Evolutionary conservation across 2,329 filamentous ascomycete genomes (phyloP).

Genomic region (Plectosphaerella plurivora): DNA sequence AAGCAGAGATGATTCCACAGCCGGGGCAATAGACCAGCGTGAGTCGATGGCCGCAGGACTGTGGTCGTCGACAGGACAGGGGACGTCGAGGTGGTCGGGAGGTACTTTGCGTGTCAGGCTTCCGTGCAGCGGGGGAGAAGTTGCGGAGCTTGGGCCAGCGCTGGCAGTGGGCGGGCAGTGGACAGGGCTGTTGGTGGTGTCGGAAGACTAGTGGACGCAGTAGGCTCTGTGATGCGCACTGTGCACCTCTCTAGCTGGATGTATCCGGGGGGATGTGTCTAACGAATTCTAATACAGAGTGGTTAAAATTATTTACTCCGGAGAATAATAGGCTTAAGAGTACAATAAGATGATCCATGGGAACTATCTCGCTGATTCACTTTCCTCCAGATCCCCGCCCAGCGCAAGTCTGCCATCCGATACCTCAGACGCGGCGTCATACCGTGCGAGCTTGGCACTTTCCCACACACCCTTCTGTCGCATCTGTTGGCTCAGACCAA

Average conservation of each 20-base stretch:
- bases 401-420: neutral
- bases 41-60: too few relatives aligned
- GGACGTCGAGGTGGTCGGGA: neutral
- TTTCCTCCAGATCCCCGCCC: neutral
- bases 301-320: too few relatives aligned
- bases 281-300: too few relatives aligned
- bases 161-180: neutral
- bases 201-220: too few relatives aligned
- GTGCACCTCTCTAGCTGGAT: neutral
- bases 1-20: too few relatives aligned
- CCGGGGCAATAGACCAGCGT: too few relatives aligned
- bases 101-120: neutral
- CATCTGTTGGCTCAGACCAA: neutral
- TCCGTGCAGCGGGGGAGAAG: neutral
- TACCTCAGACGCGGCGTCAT: neutral
- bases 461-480: neutral
- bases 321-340: too few relatives aligned
- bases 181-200: neutral
- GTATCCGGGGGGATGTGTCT: too few relatives aligned
- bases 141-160: neutral
- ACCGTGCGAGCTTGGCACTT: neutral
- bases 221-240: neutral
- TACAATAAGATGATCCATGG: too few relatives aligned
- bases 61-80: too few relatives aligned
- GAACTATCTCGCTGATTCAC: neutral